Percentiles rank a stretch among this genome's conserved stretches.
These are phyloP conservation scores for Trichopus zeylanicus DNA, from an alignment of 116 monocot genomes.

Conservation along the genomic window DNA sequence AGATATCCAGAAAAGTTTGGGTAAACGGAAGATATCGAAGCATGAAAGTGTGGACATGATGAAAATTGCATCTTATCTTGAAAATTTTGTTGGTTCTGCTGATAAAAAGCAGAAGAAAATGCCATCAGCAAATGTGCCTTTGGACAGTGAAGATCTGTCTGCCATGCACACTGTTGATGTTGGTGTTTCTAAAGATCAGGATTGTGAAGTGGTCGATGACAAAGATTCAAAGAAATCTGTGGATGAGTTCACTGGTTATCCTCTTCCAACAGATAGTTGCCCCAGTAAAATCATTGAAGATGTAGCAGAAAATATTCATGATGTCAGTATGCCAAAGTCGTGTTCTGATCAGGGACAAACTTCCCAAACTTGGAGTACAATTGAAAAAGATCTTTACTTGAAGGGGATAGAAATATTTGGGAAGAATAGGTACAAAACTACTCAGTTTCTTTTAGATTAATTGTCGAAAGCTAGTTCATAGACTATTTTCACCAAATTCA, in stretches of 20 bases:
- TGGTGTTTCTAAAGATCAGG: slow-evolving; percentile 3
- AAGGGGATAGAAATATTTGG: slow-evolving; percentile 99
- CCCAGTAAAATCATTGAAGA: slow-evolving; percentile 14
- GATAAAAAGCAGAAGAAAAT: slow-evolving; percentile 47
- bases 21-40: slow-evolving; percentile 41
- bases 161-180: not conserved
- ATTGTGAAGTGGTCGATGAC: slow-evolving; percentile 8
- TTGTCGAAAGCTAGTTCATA: too few species aligned
- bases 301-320: slow-evolving; percentile 8
- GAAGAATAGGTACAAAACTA: slow-evolving; percentile 62
- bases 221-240: slow-evolving; percentile 10
- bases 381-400: slow-evolving; percentile 91
- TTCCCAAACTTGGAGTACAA: slow-evolving; percentile 44
- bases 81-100: slow-evolving; percentile 15
- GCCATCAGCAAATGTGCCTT: slow-evolving; percentile 10
- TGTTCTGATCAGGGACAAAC: slow-evolving; percentile 9
- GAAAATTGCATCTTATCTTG: slow-evolving; percentile 4
- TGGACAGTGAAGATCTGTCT: slow-evolving; percentile 5
- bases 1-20: slow-evolving; percentile 17
- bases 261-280: slow-evolving; percentile 10
- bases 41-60: slow-evolving; percentile 12
- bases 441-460: not conserved
- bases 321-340: slow-evolving; percentile 7
- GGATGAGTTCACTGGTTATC: slow-evolving; percentile 12
- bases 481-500: not conserved